Evolutionary conservation across 495 filamentous ascomycete genomes (phyloP).

Genomic region (Daldinia concentrica): DNA sequence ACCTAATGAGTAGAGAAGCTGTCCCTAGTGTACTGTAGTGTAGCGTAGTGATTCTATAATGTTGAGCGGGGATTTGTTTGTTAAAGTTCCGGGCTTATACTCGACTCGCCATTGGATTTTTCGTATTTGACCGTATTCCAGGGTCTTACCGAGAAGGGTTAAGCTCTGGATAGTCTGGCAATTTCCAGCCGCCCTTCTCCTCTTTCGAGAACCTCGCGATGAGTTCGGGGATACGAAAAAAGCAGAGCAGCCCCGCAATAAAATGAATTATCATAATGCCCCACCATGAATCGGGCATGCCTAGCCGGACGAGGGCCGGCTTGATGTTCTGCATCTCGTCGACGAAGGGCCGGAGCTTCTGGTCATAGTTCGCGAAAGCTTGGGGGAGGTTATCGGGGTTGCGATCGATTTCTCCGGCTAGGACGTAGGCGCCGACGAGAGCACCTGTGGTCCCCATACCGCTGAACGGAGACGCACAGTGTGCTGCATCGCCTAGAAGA

Average conservation of each 20-base stretch:
- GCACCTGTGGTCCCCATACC: conserved; percentile 43
- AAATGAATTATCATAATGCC: conserved; percentile 27
- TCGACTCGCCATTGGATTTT: background rate
- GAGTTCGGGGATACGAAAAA: conserved; percentile 30
- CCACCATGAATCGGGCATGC: conserved; percentile 29
- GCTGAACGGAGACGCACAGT: conserved; percentile 51
- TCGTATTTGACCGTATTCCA: background rate
- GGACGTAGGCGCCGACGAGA: conserved; percentile 41
- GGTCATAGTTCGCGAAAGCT: conserved; percentile 35
- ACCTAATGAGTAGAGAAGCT: background rate
- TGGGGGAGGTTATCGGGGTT: conserved; percentile 20
- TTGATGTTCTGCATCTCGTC: conserved; percentile 28
- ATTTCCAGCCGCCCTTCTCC: conserved; percentile 32
- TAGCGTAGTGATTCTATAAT: background rate
- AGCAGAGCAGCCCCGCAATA: conserved; percentile 21
- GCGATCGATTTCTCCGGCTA: conserved; percentile 39
- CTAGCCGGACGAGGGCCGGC: conserved; percentile 9
- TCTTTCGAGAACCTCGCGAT: conserved; percentile 25
- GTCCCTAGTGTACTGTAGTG: too few species aligned
- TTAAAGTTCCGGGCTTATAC: background rate
- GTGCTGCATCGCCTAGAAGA: conserved; percentile 66
- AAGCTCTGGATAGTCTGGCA: conserved; percentile 25
- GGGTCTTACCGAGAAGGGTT: background rate
- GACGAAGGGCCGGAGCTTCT: conserved; percentile 34
- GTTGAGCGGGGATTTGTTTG: conserved; percentile 12